Percentiles rank a stretch among this genome's conserved stretches.
These are phyloP conservation scores for Chiua sp. DNA, from an alignment of 1,284 basidiomycete species.

Conservation along the genomic window DNA sequence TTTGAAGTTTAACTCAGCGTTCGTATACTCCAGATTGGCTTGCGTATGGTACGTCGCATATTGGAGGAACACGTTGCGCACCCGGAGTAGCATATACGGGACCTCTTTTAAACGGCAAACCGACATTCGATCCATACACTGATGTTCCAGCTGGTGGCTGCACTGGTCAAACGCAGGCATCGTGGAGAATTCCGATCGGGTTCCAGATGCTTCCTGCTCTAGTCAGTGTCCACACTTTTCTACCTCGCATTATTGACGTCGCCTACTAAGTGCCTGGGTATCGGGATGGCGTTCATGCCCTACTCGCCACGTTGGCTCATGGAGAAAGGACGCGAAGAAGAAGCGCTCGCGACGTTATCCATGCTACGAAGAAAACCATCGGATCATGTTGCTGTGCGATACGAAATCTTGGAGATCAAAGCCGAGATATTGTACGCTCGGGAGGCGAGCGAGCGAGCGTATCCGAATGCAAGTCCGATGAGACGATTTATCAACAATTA, in stretches of 20 bases:
- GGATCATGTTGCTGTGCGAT: constrained; percentile 24
- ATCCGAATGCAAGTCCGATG: constrained; percentile 29
- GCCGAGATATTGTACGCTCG: constrained; percentile 35
- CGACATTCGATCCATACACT: constrained; percentile 34
- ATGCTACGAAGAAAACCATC: constrained; percentile 28
- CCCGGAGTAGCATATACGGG: constrained; percentile 38
- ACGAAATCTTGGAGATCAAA: constrained; percentile 40
- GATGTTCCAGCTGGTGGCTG: constrained; percentile 39
- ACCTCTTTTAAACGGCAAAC: constrained; percentile 37
- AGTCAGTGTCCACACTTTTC: constrained; percentile 16
- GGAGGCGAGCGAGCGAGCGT: constrained; percentile 23
- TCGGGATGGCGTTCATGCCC: constrained; percentile 42
- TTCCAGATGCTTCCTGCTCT: constrained; percentile 39
- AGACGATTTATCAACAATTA: constrained; percentile 29
- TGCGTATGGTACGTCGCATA: constrained; percentile 39
- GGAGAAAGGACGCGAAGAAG: constrained; percentile 38
- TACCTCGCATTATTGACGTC: constrained; percentile 1
- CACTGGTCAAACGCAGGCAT: constrained; percentile 37
- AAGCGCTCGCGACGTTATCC: constrained; percentile 36
- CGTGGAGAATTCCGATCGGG: constrained; percentile 36
- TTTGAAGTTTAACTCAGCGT: not conserved
- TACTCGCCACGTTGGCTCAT: constrained; percentile 43
- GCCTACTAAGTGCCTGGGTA: constrained; percentile 31
- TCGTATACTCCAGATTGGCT: constrained; percentile 33
- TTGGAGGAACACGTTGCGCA: constrained; percentile 40